phyloP scores from a whole-genome alignment of 306 rosid genomes.

The Cucurbita moschata region DNA sequence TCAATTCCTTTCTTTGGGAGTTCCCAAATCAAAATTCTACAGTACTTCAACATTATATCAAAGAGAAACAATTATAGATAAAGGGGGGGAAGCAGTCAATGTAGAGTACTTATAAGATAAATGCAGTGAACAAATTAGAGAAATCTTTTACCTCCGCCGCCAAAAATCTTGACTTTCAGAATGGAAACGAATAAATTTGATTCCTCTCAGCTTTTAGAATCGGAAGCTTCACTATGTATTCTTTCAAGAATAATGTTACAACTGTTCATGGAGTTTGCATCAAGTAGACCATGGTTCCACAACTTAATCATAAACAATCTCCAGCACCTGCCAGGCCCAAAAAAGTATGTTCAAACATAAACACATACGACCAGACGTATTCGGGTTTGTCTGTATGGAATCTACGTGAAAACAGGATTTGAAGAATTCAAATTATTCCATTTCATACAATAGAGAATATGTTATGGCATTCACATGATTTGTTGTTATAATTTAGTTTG shows the following conservation, averaged over 20 bases:
- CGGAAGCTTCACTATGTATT: slow-evolving; percentile 24
- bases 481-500: background rate
- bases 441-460: background rate
- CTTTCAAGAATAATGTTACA: slow-evolving; percentile 40
- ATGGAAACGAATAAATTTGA: background rate
- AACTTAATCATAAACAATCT: slow-evolving; percentile 55
- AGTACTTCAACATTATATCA: background rate
- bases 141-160: background rate
- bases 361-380: background rate
- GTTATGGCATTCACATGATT: background rate
- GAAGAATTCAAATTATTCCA: background rate
- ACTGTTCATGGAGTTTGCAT: slow-evolving; percentile 26
- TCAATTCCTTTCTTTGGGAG: background rate
- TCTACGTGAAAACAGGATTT: background rate
- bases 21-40: background rate
- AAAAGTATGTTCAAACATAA: background rate
- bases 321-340: slow-evolving; percentile 52
- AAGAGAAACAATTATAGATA: background rate
- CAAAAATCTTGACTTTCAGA: background rate
- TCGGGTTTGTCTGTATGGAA: background rate
- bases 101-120: background rate
- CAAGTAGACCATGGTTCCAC: slow-evolving; percentile 56
- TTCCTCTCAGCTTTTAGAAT: slow-evolving; percentile 17
- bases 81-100: background rate
- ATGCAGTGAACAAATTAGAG: slow-evolving; percentile 1